Percentiles rank a stretch among this genome's conserved stretches.
phyloP scores from a whole-genome alignment of 2,329 filamentous ascomycete species.

The Sporothrix dimorphospora region DNA sequence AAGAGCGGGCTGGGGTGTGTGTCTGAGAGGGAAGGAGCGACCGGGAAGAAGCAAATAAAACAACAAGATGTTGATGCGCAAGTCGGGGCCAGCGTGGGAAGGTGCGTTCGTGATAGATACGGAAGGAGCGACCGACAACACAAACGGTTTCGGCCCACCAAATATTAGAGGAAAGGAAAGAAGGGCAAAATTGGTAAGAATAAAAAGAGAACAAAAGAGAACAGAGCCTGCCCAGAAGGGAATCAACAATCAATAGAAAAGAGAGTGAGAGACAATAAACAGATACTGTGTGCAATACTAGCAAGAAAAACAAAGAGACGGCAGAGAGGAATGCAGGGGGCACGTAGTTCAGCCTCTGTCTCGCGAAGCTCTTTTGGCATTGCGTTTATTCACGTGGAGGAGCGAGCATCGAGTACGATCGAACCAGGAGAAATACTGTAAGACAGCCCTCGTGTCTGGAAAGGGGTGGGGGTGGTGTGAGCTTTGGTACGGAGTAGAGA shows the following conservation, averaged over 20 bases:
- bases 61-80: background rate
- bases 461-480: no score
- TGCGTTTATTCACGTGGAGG: background rate
- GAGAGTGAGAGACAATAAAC: background rate
- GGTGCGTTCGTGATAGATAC: background rate
- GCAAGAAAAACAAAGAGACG: background rate
- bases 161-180: background rate
- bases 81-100: background rate
- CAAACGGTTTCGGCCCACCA: background rate
- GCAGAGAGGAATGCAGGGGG: constrained; percentile 10
- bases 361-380: background rate
- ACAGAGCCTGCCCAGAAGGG: background rate
- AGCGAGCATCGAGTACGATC: background rate
- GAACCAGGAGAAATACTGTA: background rate
- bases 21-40: constrained; percentile 9
- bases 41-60: background rate
- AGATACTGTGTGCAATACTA: background rate
- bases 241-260: background rate
- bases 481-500: no score
- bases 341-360: background rate
- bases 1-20: background rate
- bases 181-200: background rate
- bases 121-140: background rate
- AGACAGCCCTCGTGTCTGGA: background rate
- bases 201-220: background rate